These are phyloP conservation scores for Lactifluus echinatus DNA, from an alignment of 768 basidiomycete species.

Conservation along the genomic window DNA sequence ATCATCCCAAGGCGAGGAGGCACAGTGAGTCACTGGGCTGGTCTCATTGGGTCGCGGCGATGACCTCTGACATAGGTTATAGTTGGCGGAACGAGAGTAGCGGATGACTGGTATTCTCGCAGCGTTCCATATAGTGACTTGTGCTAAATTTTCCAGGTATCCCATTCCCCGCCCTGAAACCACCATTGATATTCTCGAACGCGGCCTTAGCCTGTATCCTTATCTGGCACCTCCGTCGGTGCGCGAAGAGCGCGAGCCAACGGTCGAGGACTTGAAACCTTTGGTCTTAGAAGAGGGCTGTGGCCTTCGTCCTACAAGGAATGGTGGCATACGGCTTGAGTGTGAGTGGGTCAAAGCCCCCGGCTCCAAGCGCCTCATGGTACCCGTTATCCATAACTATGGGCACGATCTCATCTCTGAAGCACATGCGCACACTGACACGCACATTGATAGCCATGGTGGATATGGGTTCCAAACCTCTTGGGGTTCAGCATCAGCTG, in stretches of 20 bases:
- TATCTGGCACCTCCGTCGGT: conserved; percentile 27
- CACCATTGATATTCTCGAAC: conserved; percentile 48
- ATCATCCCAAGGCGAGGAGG: conserved; percentile 56
- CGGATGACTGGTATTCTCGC: conserved; percentile 49
- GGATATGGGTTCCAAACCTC: conserved; percentile 58
- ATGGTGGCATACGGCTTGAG: conserved; percentile 59
- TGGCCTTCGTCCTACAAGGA: conserved; percentile 59
- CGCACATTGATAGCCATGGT: conserved; percentile 38
- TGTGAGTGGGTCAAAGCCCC: conserved; percentile 32
- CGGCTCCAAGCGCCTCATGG: conserved; percentile 23
- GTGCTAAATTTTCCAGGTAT: conserved; percentile 36
- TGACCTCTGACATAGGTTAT: conserved; percentile 32
- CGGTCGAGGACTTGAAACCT: conserved; percentile 32
- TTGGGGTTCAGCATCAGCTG: conserved; percentile 53
- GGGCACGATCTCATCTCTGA: conserved; percentile 35
- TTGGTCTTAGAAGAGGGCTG: conserved; percentile 37
- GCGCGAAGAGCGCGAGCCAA: conserved; percentile 24
- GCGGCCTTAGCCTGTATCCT: conserved; percentile 29
- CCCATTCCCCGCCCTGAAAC: conserved; percentile 57
- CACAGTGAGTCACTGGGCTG: conserved; percentile 29
- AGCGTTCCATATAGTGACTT: background rate
- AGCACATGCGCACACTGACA: background rate
- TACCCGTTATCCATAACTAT: conserved; percentile 56
- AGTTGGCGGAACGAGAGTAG: conserved; percentile 50
- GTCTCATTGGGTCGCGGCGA: background rate